Base-by-base conservation (phyloP, 2,329 filamentous ascomycete species). In the Trichoderma sp. region DNA sequence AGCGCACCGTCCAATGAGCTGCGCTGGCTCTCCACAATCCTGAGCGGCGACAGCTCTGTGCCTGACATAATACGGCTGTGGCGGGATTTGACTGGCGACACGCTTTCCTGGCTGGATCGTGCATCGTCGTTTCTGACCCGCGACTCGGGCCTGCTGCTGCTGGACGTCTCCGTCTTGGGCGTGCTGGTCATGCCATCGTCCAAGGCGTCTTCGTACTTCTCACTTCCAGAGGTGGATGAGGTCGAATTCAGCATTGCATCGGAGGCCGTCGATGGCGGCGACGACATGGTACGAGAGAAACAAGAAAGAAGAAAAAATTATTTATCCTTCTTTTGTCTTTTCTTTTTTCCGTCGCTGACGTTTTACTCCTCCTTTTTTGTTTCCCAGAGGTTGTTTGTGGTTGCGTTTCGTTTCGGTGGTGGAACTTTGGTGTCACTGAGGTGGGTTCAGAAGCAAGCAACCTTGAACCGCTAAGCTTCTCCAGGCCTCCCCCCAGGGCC, bases 51-150 rank as follows among this genome's bases (percentile, higher is more conserved):
- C 37, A 88, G 82, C 73, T 86, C 86, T 68, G 79, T 83, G 68
- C 86, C 86, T 39, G 86, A 87, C 65, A 88, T 78, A 72, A 89
- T 83, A 71, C 86, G 83, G 26, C 85, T 87, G 70, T 85, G 82
- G 59, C 84, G 83, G 71, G 78, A 76, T 73, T 85, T 85, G 59
- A 79, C 79, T 13, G 83, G 81, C 52, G 82, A 82, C 46, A 79
- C 71, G 76, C 86, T 83, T 75, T 86, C 82, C 73, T 85, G 81
- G 70, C 81, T 80, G 39, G 73, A 69, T 30, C 69, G 69, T 10
- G 66, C 66, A 16, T 73, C 77, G 51, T 81, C 80, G 72, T 75
- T 77, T 67, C 78, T 72, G 26, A 76, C 64, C 21, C 75, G 51
- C 60, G 55, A 51, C 52, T 49, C 34, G n/a, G 59, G 52, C 49